Percentiles rank a stretch among this genome's conserved stretches.
phyloP scores from a whole-genome alignment of 1,139 yeast species.

The Chernovozyma aurita region DNA sequence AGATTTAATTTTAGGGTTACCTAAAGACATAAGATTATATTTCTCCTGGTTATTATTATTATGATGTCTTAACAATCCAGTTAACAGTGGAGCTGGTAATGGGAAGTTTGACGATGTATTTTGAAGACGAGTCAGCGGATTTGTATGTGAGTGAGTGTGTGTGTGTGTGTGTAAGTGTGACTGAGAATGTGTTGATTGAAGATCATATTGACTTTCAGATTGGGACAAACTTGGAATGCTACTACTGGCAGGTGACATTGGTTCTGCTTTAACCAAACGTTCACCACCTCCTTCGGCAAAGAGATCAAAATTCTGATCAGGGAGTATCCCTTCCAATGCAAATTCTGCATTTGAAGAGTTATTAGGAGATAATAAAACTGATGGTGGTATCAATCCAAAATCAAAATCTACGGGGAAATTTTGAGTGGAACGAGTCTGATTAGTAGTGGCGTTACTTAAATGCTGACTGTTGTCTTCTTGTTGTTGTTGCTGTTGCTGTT shows the following conservation, averaged over 20 bases:
- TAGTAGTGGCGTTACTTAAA: neutral
- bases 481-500: slow-evolving; percentile 1
- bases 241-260: neutral
- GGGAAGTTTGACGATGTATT: slow-evolving; percentile 1
- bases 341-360: slow-evolving; percentile 5
- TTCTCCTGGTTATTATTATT: slow-evolving; percentile 2
- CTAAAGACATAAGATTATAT: neutral
- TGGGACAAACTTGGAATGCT: neutral
- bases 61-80: slow-evolving; percentile 1
- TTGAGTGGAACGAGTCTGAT: slow-evolving; percentile 1
- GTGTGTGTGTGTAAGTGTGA: no score
- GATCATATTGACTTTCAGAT: neutral
- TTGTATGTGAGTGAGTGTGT: neutral
- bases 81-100: neutral
- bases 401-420: slow-evolving; percentile 29
- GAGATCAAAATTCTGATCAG: slow-evolving; percentile 7
- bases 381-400: slow-evolving; percentile 20
- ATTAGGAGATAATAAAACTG: slow-evolving; percentile 1
- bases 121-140: neutral
- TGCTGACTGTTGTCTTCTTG: neutral
- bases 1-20: slow-evolving; percentile 21
- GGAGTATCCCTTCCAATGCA: slow-evolving; percentile 6
- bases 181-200: neutral
- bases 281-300: neutral
- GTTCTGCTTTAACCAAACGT: neutral